Base-by-base conservation (phyloP, 371 early-diverging fungal genomes). In the Mucor piriformis region DNA sequence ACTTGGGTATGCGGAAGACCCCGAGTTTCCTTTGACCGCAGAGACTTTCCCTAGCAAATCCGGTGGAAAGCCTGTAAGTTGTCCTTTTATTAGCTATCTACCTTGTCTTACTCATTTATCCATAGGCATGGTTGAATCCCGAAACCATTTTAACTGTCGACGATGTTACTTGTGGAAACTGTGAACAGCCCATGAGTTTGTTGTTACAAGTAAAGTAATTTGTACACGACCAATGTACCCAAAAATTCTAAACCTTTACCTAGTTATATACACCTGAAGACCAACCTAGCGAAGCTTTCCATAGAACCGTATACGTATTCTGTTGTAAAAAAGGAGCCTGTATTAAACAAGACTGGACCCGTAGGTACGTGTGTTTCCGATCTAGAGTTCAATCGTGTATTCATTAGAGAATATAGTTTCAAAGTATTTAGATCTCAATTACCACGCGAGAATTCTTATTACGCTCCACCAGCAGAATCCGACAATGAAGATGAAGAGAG, bases 241-340 rank as follows among this genome's bases (percentile, higher is more conserved):
- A 37, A 13, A 37, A 8, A 23, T 23, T 24, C 54, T 24, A 27
- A 40, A 21, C 29, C 1, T n/a, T 40, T 23, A 32, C 3, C 6
- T 69, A 93, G 93, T 63, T 97, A 1, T 98, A 94, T 64, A 93
- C 97, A 1, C 96, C 97, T 15, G 96, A 97, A 61, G 95, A 96
- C 66, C 76, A 86, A 25, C 92, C 94, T 0, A 71, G 70, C 0
- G 89, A 92, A 59, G 96, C 98, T 2, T 96, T 88, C 61, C 95
- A 95, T 63, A 87, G 98, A 37, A 83, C 86, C 46, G 71, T 96
- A 13, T 96, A 95, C 64, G 84, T 97, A 3, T 97, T 93, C 64
- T 86, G 91, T 63, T 98, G 98, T 76, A 90, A 87, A 57, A 88
- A 88, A 25, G 95, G 95, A 16, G 60, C 74, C 0, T 97, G 97